Conservation (phyloP, 2,329 filamentous ascomycete species). For the Teratosphaeria viscida region DNA sequence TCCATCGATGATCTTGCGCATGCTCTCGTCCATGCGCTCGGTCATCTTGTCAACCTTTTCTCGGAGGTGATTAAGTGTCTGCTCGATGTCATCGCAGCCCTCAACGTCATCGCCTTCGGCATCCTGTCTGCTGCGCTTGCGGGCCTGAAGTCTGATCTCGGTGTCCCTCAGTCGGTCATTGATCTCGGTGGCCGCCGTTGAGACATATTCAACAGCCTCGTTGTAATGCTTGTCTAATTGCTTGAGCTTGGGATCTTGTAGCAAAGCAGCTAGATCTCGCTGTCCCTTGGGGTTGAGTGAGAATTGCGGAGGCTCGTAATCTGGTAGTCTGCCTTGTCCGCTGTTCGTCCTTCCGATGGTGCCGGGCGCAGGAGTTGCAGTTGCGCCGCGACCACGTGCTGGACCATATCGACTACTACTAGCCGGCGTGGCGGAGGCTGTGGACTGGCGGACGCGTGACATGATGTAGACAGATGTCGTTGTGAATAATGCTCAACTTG, state of each 20-base stretch:
- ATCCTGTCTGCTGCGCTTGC: slow-evolving; percentile 5
- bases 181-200: slow-evolving; percentile 40
- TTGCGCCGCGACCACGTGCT: neutral
- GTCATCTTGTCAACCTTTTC: slow-evolving; percentile 43
- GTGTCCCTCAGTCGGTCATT: slow-evolving; percentile 43
- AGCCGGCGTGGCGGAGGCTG: neutral
- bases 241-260: slow-evolving; percentile 30
- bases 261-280: slow-evolving; percentile 36
- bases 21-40: slow-evolving; percentile 44
- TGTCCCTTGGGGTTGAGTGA: slow-evolving; percentile 41
- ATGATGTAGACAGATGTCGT: neutral
- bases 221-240: slow-evolving; percentile 40
- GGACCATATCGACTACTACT: neutral
- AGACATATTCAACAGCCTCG: slow-evolving; percentile 38
- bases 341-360: neutral
- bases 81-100: slow-evolving; percentile 24
- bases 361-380: neutral
- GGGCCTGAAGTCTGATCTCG: slow-evolving; percentile 24
- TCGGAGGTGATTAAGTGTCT: slow-evolving; percentile 30
- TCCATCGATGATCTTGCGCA: slow-evolving; percentile 50
- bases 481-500: too few species aligned
- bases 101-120: slow-evolving; percentile 16
- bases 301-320: slow-evolving; percentile 44
- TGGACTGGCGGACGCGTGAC: neutral
- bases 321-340: slow-evolving; percentile 25